These are phyloP conservation scores for Populus trichocarpa DNA, from an alignment of 441 rosid genomes.

Conservation along the genomic window DNA sequence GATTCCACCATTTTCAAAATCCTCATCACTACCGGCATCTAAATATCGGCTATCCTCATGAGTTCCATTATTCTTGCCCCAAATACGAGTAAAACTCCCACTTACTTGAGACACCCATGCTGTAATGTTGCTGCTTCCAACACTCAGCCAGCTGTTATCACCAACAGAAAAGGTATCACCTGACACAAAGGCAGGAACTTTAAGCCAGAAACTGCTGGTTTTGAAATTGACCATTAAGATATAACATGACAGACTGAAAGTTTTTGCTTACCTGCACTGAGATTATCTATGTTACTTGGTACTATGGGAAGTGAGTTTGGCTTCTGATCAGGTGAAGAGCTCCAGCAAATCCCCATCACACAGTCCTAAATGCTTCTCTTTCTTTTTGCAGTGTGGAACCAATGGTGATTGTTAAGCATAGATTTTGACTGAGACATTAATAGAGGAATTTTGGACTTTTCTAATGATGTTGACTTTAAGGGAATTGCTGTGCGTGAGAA, in stretches of 20 bases:
- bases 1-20: constrained; percentile 31
- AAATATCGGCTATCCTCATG: constrained; percentile 60
- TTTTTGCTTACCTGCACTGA: constrained; percentile 42
- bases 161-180: not conserved
- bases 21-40: constrained; percentile 49
- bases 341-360: constrained; percentile 70
- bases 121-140: not conserved
- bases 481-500: no score
- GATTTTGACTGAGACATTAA: no score
- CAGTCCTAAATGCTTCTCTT: not conserved
- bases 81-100: not conserved
- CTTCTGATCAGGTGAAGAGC: constrained; percentile 34
- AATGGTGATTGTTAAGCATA: no score
- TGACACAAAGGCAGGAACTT: not conserved
- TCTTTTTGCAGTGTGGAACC: no score
- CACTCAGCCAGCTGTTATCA: not conserved
- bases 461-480: no score
- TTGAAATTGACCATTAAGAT: not conserved
- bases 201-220: not conserved
- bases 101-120: not conserved
- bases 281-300: constrained; percentile 33
- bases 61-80: constrained; percentile 29
- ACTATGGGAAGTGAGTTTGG: constrained; percentile 36
- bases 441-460: no score
- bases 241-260: not conserved